A percentile compares a stretch with the other conserved stretches of the same genome.
These are phyloP conservation scores for Candida anutae DNA, from an alignment of 1,139 yeast genomes.

Conservation along the genomic window DNA sequence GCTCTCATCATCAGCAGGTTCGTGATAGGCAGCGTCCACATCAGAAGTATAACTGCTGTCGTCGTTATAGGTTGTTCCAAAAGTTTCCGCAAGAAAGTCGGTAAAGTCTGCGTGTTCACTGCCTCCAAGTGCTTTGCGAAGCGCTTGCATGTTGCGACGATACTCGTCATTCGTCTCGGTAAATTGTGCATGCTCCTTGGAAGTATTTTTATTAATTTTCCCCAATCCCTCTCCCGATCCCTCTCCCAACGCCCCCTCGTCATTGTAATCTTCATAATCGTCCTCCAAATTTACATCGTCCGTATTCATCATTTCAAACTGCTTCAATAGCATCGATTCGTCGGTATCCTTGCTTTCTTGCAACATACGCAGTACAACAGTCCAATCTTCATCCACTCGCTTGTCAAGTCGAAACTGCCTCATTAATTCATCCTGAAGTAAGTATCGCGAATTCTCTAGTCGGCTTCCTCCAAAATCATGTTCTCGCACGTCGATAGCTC, in stretches of 20 bases:
- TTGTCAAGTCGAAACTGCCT: no score
- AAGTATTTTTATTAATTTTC: not conserved
- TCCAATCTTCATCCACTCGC: no score
- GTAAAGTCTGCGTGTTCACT: conserved; percentile 8
- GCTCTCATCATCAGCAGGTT: not conserved
- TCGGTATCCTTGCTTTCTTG: no score
- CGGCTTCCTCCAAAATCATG: no score
- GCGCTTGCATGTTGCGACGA: not conserved
- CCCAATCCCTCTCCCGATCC: conserved; percentile 2
- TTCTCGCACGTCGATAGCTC: no score
- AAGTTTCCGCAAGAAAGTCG: conserved; percentile 5
- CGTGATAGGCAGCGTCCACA: not conserved
- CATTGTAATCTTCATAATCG: conserved; percentile 2
- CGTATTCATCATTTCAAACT: no score
- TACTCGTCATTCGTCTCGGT: not conserved
- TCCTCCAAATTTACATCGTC: conserved; percentile 1
- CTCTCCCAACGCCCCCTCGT: conserved; percentile 2
- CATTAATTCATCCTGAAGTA: no score
- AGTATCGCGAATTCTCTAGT: no score
- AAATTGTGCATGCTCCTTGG: no score
- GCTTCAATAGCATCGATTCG: no score
- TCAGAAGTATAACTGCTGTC: conserved; percentile 9
- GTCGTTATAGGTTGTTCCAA: conserved; percentile 6
- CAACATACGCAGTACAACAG: no score
- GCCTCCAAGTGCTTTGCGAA: conserved; percentile 2